A percentile compares a stretch with the other conserved stretches of the same genome.
phyloP scores from a whole-genome alignment of 345 rosid genomes.

The Dipteronia dyeriana region DNA sequence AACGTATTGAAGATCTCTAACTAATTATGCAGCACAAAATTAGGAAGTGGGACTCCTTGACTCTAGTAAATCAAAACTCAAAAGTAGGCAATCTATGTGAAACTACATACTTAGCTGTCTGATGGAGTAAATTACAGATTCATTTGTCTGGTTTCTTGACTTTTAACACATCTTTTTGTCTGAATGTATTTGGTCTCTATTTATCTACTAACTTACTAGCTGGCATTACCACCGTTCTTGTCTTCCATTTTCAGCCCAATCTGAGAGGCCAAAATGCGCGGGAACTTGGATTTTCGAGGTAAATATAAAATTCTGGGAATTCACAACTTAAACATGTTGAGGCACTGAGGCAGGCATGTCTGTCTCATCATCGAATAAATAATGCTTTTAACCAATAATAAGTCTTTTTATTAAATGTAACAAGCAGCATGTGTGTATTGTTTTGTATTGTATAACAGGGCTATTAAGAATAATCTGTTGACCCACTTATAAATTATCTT shows the following conservation, averaged over 20 bases:
- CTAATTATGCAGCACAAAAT: slow-evolving; percentile 27
- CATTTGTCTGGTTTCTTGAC: slow-evolving; percentile 22
- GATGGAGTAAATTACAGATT: neutral
- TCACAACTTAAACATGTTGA: neutral
- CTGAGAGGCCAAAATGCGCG: slow-evolving; percentile 11
- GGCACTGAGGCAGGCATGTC: neutral
- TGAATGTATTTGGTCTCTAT: slow-evolving; percentile 25
- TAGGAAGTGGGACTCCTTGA: slow-evolving; percentile 19
- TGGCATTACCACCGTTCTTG: neutral
- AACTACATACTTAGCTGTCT: slow-evolving; percentile 21
- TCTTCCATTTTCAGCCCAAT: neutral
- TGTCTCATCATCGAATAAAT: no score
- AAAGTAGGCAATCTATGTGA: slow-evolving; percentile 1
- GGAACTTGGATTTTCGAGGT: neutral
- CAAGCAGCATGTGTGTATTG: neutral
- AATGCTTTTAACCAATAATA: no score
- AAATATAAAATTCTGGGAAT: neutral
- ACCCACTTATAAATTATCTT: neutral
- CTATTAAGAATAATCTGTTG: neutral
- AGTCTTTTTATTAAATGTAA: no score
- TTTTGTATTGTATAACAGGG: no score
- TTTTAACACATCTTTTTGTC: slow-evolving; percentile 22
- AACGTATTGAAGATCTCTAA: no score
- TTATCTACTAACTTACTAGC: slow-evolving; percentile 15
- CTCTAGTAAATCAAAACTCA: neutral